Evolutionary conservation across 345 rosid genomes (phyloP).

Genomic region (Excoecaria cochinchinensis): DNA sequence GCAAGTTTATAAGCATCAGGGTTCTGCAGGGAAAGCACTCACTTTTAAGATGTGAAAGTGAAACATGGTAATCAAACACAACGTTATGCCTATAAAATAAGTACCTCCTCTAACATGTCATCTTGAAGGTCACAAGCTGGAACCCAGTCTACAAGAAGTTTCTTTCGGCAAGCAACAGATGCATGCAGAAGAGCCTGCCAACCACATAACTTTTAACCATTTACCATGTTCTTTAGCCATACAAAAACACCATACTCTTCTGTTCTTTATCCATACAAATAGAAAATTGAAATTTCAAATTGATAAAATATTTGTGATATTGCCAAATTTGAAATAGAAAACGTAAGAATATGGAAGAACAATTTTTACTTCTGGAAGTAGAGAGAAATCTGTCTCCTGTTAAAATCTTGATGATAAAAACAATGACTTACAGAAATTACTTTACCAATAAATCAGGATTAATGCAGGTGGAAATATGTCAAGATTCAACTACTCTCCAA

Average conservation of each 20-base stretch:
- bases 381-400: too few relatives aligned
- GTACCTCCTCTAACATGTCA: slow-evolving; percentile 63
- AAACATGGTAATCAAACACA: background rate
- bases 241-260: background rate
- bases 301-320: too few relatives aligned
- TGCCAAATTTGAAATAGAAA: too few relatives aligned
- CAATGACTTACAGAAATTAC: too few relatives aligned
- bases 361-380: too few relatives aligned
- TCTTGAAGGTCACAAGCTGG: slow-evolving; percentile 97
- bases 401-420: too few relatives aligned
- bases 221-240: background rate
- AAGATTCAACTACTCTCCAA: too few relatives aligned
- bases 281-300: too few relatives aligned
- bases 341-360: too few relatives aligned
- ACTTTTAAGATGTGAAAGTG: background rate
- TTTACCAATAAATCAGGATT: too few relatives aligned
- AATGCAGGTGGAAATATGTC: too few relatives aligned
- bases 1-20: slow-evolving; percentile 86
- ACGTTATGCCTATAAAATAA: background rate
- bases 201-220: background rate
- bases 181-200: slow-evolving; percentile 95
- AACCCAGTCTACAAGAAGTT: slow-evolving; percentile 89
- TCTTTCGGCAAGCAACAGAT: slow-evolving; percentile 70
- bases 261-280: background rate
- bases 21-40: slow-evolving; percentile 45